These are phyloP conservation scores for Rehmannia glutinosa DNA, from an alignment of 257 asterid species.

Conservation along the genomic window DNA sequence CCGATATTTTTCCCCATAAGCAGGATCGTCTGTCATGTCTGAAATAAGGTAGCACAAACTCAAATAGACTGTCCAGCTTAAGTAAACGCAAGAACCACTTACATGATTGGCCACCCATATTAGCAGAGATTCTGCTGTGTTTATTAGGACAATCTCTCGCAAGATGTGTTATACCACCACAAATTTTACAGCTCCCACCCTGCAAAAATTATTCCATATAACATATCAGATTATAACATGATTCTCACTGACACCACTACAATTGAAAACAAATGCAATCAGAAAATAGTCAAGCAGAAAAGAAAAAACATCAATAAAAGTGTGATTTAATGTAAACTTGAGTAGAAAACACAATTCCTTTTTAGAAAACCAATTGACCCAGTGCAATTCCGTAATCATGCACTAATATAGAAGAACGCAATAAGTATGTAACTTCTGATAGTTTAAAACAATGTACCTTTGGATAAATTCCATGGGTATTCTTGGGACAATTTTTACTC, in stretches of 20 bases:
- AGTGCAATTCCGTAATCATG: background rate
- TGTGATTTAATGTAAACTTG: background rate
- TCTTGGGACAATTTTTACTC: constrained; percentile 90
- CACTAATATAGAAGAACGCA: background rate
- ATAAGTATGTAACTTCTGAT: background rate
- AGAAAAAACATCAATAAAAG: too few species aligned
- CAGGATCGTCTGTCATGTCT: too few species aligned
- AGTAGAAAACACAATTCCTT: background rate
- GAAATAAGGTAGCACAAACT: too few species aligned
- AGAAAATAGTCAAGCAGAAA: too few species aligned
- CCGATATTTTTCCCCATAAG: background rate
- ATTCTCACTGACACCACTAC: too few species aligned
- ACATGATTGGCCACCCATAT: constrained; percentile 40
- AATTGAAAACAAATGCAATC: too few species aligned
- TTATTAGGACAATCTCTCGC: constrained; percentile 88
- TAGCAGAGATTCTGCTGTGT: constrained; percentile 26
- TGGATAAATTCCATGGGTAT: constrained; percentile 79
- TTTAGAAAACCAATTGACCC: background rate
- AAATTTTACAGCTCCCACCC: constrained; percentile 95
- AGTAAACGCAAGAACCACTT: constrained; percentile 28
- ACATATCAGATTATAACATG: background rate
- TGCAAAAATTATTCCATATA: constrained; percentile 16
- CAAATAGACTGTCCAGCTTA: too few species aligned
- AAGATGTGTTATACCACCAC: constrained; percentile 89
- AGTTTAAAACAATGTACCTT: constrained; percentile 44